Conservation (phyloP, 1,284 basidiomycete species). For the Ceratobasidium sp. region DNA sequence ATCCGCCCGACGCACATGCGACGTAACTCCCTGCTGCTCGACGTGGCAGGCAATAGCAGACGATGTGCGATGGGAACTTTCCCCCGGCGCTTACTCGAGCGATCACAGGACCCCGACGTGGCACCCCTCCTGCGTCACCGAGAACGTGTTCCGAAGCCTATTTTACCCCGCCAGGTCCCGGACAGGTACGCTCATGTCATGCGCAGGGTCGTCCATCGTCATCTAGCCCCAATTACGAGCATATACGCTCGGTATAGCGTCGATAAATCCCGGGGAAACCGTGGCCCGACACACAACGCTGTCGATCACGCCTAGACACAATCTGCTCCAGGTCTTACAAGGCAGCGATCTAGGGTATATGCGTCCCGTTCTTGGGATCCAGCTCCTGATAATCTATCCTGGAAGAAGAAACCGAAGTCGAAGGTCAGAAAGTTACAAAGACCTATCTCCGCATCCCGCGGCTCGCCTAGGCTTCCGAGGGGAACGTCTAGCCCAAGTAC, state of each 20-base stretch:
- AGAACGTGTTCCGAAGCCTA: not conserved
- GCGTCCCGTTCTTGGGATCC: not conserved
- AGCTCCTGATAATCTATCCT: not conserved
- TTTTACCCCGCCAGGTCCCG: not conserved
- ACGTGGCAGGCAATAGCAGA: not conserved
- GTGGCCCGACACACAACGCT: not conserved
- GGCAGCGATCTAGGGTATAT: not conserved
- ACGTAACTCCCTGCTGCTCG: conserved; percentile 21
- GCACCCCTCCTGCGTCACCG: not conserved
- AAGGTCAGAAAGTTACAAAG: not conserved
- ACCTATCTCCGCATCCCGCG: not conserved
- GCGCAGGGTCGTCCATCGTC: no score
- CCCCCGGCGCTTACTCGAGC: conserved; percentile 12
- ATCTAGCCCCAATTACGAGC: not conserved
- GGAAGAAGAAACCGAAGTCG: not conserved
- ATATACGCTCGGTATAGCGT: not conserved
- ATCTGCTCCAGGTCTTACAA: not conserved
- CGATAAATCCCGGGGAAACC: not conserved
- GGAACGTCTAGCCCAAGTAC: no score
- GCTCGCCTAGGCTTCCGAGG: not conserved
- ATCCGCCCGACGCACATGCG: conserved; percentile 27
- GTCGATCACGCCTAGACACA: not conserved
- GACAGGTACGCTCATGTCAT: not conserved
- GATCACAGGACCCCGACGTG: not conserved
- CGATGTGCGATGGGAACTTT: not conserved